A percentile compares a stretch with the other conserved stretches of the same genome.
These are phyloP conservation scores for Mortierella sp. DNA, from an alignment of 371 early-diverging fungal genomes.

Conservation along the genomic window DNA sequence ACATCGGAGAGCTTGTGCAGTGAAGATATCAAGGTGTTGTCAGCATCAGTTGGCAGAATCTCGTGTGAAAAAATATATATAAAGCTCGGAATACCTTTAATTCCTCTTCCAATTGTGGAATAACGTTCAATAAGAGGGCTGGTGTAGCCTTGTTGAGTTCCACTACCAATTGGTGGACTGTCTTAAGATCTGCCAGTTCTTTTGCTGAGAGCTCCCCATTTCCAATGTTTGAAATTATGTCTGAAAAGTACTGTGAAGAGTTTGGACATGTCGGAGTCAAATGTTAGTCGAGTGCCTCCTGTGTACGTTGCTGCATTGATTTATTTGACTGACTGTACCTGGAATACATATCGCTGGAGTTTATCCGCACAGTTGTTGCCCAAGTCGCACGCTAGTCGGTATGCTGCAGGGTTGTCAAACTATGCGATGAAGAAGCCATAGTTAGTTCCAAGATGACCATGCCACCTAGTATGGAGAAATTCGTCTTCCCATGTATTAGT, in stretches of 20 bases:
- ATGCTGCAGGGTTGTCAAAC: conserved; percentile 78
- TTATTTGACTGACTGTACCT: conserved; percentile 59
- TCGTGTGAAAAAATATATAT: not conserved
- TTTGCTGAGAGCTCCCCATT: conserved; percentile 58
- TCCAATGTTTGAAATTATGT: conserved; percentile 59
- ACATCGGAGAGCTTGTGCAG: conserved; percentile 37
- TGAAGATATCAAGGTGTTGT: not conserved
- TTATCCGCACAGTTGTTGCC: conserved; percentile 80
- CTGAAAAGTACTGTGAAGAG: conserved; percentile 67
- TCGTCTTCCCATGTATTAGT: not conserved
- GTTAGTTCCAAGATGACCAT: not conserved
- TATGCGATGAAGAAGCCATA: conserved; percentile 35
- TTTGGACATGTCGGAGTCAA: not conserved
- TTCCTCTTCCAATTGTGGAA: conserved; percentile 97
- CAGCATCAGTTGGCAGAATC: not conserved
- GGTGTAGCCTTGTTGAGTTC: conserved; percentile 84
- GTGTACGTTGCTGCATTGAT: not conserved
- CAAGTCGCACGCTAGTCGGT: conserved; percentile 85
- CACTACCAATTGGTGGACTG: conserved; percentile 83
- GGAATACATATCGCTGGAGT: conserved; percentile 91
- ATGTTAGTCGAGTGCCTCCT: not conserved
- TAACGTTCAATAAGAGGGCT: conserved; percentile 85
- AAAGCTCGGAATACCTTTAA: conserved; percentile 65
- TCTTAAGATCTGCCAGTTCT: conserved; percentile 73
- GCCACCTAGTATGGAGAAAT: not conserved